Conservation (phyloP, 805 yeast genomes). For the Blastobotrys muscicola region DNA sequence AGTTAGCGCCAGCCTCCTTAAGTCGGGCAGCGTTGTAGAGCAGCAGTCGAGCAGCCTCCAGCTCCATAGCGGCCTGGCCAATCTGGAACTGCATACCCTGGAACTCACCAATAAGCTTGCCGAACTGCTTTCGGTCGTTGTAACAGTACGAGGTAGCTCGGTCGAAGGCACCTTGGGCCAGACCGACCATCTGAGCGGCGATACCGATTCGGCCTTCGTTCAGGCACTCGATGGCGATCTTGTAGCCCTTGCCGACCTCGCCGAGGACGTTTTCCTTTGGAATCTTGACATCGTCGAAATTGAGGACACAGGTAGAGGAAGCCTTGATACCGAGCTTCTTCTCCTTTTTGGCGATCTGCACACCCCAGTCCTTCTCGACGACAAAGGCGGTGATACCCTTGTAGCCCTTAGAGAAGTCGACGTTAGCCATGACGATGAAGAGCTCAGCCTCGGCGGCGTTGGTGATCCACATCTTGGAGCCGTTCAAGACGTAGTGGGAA, state of each 20-base stretch:
- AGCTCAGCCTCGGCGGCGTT: constrained; percentile 36
- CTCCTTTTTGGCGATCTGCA: constrained; percentile 35
- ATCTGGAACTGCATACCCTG: constrained; percentile 41
- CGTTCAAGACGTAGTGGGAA: constrained; percentile 28
- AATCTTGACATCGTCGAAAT: constrained; percentile 32
- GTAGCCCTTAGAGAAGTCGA: constrained; percentile 34
- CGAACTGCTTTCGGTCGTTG: constrained; percentile 36
- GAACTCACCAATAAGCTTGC: constrained; percentile 33
- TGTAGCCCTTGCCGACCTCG: constrained; percentile 36
- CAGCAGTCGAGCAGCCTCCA: constrained; percentile 35
- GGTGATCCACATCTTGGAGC: constrained; percentile 39
- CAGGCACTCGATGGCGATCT: constrained; percentile 35
- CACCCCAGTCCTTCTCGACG: constrained; percentile 33
- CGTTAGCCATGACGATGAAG: constrained; percentile 33
- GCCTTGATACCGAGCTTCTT: constrained; percentile 36
- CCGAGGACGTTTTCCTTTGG: constrained; percentile 35
- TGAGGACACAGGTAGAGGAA: constrained; percentile 34
- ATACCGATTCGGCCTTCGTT: constrained; percentile 39
- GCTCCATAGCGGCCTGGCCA: constrained; percentile 35
- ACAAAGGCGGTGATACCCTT: constrained; percentile 37
- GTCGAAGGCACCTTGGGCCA: constrained; percentile 36
- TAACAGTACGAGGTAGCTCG: constrained; percentile 31
- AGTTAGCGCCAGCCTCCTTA: constrained; percentile 33
- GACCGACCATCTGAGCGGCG: constrained; percentile 38
- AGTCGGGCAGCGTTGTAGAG: constrained; percentile 38